Conservation (phyloP, 108 stramenopile species). For the Cyclostephanos tholiformis region DNA sequence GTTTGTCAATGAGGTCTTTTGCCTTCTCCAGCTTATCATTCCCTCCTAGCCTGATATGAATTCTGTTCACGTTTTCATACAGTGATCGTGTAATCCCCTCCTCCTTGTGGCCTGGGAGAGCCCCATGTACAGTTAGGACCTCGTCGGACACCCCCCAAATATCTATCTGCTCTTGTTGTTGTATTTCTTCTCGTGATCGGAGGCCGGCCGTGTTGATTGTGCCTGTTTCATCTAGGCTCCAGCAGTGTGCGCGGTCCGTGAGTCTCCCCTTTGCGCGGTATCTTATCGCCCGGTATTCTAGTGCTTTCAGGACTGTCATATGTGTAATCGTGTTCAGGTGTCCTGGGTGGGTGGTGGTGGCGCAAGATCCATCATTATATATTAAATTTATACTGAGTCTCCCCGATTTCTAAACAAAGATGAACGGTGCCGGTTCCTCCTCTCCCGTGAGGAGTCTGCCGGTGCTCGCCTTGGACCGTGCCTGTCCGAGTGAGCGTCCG, state of each 20-base stretch:
- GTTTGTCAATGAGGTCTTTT: too few species aligned
- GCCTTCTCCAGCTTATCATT: too few species aligned
- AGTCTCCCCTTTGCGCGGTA: neutral
- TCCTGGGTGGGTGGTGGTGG: too few species aligned
- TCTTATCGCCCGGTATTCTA: neutral
- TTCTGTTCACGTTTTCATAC: neutral
- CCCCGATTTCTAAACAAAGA: neutral
- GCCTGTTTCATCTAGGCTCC: neutral
- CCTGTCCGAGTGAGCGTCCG: neutral
- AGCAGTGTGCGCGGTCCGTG: neutral
- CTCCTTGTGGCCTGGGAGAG: neutral
- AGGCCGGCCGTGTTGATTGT: neutral
- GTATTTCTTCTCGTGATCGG: too few species aligned
- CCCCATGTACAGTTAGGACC: neutral
- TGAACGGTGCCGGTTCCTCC: neutral
- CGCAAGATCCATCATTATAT: neutral
- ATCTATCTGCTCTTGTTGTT: too few species aligned
- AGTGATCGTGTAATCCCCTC: neutral
- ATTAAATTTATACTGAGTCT: neutral
- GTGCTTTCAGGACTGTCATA: neutral
- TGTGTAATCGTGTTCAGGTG: neutral
- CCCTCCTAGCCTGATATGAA: neutral
- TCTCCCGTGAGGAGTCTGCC: neutral
- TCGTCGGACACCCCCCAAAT: neutral
- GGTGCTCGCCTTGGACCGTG: neutral